A percentile compares a stretch with the other conserved stretches of the same genome.
phyloP scores from a whole-genome alignment of 495 filamentous ascomycete genomes.

The Tuber indicum region DNA sequence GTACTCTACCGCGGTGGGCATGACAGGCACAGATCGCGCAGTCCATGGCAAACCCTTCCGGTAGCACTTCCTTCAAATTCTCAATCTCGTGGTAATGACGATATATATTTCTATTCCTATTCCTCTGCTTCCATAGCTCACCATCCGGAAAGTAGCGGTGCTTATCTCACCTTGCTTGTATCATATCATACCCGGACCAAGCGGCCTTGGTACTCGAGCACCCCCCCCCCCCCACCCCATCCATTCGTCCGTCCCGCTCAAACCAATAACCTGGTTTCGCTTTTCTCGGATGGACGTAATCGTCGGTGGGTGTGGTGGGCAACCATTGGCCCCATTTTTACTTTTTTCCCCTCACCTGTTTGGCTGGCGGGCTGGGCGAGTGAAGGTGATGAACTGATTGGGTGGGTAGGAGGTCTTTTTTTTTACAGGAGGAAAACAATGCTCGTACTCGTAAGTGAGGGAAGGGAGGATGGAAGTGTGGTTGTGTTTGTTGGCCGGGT shows the following conservation, averaged over 20 bases:
- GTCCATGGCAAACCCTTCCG: not conserved
- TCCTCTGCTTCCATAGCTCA: not conserved
- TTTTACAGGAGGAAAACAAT: not conserved
- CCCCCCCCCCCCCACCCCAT: not conserved
- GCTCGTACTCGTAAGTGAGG: not conserved
- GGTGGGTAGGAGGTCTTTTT: not conserved
- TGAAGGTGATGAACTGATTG: not conserved
- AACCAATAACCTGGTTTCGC: slow-evolving; percentile 1
- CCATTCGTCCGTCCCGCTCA: not conserved
- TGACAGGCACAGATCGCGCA: no score
- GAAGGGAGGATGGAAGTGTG: not conserved
- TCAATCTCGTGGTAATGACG: not conserved
- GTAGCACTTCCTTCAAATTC: not conserved
- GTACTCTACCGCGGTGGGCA: no score
- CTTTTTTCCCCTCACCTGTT: not conserved
- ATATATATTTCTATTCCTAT: not conserved
- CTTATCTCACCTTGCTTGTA: not conserved
- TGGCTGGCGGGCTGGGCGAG: not conserved
- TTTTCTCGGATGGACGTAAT: not conserved
- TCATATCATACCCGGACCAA: not conserved
- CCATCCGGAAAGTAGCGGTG: not conserved
- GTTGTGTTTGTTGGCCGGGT: not conserved
- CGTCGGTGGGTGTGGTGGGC: not conserved
- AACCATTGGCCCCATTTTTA: not conserved
- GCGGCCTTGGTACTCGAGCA: not conserved